phyloP scores from a whole-genome alignment of 331 rosid species.

The Rosa hybrid region DNA sequence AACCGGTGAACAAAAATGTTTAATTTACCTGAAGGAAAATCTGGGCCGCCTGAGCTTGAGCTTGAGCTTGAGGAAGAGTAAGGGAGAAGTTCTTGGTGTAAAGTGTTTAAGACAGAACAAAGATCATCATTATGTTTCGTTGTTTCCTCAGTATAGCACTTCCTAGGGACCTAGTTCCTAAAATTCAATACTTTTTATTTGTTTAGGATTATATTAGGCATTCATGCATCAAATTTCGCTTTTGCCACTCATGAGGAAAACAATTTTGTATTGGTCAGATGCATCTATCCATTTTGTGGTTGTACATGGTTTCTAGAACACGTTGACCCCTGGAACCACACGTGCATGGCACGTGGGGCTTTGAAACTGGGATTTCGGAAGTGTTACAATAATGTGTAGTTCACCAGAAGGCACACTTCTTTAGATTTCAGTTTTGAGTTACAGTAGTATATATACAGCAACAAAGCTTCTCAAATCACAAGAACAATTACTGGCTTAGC shows the following conservation, averaged over 20 bases:
- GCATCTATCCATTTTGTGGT: neutral
- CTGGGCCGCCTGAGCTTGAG: neutral
- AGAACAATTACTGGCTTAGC: neutral
- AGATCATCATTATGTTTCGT: neutral
- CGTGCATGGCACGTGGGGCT: neutral
- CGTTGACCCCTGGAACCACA: neutral
- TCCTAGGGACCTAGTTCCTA: neutral
- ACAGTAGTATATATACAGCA: neutral
- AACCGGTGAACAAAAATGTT: too few relatives aligned
- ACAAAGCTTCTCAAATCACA: neutral
- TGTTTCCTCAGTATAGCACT: neutral
- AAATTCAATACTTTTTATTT: neutral
- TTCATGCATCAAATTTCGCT: neutral
- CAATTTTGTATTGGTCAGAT: neutral
- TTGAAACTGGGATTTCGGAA: neutral
- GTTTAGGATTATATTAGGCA: neutral
- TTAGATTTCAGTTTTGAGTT: neutral
- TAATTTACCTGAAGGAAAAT: neutral
- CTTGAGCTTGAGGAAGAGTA: neutral
- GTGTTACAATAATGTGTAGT: neutral
- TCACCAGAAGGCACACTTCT: neutral
- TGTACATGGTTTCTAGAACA: neutral
- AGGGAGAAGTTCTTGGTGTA: neutral
- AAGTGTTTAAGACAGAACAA: neutral
- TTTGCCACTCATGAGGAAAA: neutral